Evolutionary conservation across 148 eudicot species (phyloP).

Genomic region (Rhododendron mucronatum): DNA sequence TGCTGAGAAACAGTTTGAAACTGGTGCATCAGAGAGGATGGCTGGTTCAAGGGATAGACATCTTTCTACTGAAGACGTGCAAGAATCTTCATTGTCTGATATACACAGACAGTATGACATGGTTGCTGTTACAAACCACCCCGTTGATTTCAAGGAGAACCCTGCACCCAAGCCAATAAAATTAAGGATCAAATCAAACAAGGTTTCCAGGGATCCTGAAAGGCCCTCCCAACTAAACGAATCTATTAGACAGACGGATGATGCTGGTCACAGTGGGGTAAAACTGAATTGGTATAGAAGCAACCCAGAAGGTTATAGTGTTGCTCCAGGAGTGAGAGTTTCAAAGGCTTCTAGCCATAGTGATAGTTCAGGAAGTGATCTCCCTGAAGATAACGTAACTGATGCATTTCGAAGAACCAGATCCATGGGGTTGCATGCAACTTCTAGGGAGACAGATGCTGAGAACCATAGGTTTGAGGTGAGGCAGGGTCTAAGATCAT

Average conservation of each 20-base stretch:
- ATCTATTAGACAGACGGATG: slow-evolving; percentile 1
- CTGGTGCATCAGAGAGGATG: neutral
- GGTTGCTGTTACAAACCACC: slow-evolving; percentile 8
- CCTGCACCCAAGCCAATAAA: slow-evolving; percentile 36
- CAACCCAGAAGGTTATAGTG: slow-evolving; percentile 20
- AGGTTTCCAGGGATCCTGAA: slow-evolving; percentile 24
- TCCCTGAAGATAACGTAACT: slow-evolving; percentile 44
- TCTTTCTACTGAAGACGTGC: slow-evolving; percentile 6
- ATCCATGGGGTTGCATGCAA: slow-evolving; percentile 57
- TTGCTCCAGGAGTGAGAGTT: slow-evolving; percentile 30
- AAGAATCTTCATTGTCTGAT: slow-evolving; percentile 17
- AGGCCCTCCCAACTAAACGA: slow-evolving; percentile 23
- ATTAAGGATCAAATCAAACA: slow-evolving; percentile 55
- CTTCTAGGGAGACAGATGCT: slow-evolving; percentile 39
- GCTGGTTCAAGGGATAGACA: neutral
- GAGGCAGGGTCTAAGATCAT: slow-evolving; percentile 31
- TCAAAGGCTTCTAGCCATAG: slow-evolving; percentile 20
- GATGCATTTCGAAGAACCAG: slow-evolving; percentile 66
- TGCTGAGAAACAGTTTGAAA: neutral
- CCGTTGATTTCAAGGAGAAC: slow-evolving; percentile 30
- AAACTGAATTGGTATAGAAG: slow-evolving; percentile 14
- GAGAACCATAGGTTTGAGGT: slow-evolving; percentile 28
- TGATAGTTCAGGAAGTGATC: slow-evolving; percentile 31
- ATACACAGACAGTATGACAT: slow-evolving; percentile 10
- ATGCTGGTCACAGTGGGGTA: slow-evolving; percentile 1